Conservation (phyloP, 176 grass and related monocot species). For the Bromus sterilis region DNA sequence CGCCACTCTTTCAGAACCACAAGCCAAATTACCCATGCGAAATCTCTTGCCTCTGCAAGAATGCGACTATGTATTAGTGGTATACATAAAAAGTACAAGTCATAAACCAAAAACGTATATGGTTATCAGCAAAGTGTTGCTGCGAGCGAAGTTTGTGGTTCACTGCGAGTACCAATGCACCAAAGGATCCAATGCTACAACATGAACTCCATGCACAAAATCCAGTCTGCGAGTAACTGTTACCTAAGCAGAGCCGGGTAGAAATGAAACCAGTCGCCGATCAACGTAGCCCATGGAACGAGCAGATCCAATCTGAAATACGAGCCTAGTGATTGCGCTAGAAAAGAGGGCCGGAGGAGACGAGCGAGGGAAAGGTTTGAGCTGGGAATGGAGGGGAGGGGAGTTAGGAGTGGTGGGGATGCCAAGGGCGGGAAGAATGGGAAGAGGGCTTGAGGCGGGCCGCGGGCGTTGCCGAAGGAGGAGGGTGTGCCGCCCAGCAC, state of each 20-base stretch:
- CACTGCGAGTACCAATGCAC: too few relatives aligned
- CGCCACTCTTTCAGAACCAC: neutral
- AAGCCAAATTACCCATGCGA: neutral
- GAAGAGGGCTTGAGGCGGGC: slow-evolving; percentile 21
- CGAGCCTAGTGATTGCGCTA: neutral
- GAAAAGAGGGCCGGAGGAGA: too few relatives aligned
- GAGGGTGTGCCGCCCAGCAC: too few relatives aligned
- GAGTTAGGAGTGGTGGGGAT: neutral
- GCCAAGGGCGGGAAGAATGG: neutral
- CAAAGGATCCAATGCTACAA: too few relatives aligned
- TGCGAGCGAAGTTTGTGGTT: neutral
- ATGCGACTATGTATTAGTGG: neutral
- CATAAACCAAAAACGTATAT: neutral
- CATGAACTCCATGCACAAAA: neutral
- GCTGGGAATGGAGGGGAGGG: neutral
- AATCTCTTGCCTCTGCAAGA: neutral
- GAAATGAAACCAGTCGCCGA: neutral
- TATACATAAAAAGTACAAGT: neutral
- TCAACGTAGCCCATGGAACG: neutral
- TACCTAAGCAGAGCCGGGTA: neutral
- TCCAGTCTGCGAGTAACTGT: neutral
- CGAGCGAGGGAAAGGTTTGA: neutral
- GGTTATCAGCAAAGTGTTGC: neutral
- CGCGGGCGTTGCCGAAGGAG: neutral
- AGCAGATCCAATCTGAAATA: neutral